Base-by-base conservation (phyloP, 169 alveolate genomes). In the Eimeria praecox region DNA sequence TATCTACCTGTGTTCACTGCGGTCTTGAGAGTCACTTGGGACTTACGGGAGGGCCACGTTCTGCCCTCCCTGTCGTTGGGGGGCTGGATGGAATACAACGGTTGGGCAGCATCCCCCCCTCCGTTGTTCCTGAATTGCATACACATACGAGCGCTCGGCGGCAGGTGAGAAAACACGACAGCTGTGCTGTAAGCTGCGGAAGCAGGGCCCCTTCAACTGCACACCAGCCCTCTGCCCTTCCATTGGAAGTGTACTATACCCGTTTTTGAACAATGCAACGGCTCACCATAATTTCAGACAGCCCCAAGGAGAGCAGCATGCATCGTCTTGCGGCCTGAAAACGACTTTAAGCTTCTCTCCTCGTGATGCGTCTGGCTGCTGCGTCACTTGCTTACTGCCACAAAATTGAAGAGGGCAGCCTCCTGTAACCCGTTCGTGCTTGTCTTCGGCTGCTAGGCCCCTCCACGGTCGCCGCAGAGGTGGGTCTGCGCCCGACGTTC, bases 61-160 rank as follows among this genome's bases (percentile, higher is more conserved):
- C 10, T 77, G 46, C 14, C 56, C 52, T 62, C 77, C 9, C 12
- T 35, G 75, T 33, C 77, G 8, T 14, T 38, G 22, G 54, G 77
- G 54, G 91, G 52, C 91, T 83, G 71, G 24, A 83, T 18, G 52
- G 91, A 54, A 35, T 54, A 52, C 91, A 40, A n/a, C 88, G 88
- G 64, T 44, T 27, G 88, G 27, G 88, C 64, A 10, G 64, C 2
- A 6, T 27, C n/a, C n/a, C 66, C 66, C 44, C 40, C 22, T 62
- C 88, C 62, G 88, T 14, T 78, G 66, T 27, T 24, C 88, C 88
- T 44, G 88, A 18, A 24, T 22, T 10, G 62, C 62, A 42, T 44
- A 78, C 5, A 22, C 88, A 75, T 9, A 42, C 9, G 86, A n/a
- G 59, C 35, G 42, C 1, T 9, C 12, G 10, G 52, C n/a, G 52